Percentiles rank a stretch among this genome's conserved stretches.
These are phyloP conservation scores for Melastoma candidum DNA, from an alignment of 441 rosid species.

Conservation along the genomic window DNA sequence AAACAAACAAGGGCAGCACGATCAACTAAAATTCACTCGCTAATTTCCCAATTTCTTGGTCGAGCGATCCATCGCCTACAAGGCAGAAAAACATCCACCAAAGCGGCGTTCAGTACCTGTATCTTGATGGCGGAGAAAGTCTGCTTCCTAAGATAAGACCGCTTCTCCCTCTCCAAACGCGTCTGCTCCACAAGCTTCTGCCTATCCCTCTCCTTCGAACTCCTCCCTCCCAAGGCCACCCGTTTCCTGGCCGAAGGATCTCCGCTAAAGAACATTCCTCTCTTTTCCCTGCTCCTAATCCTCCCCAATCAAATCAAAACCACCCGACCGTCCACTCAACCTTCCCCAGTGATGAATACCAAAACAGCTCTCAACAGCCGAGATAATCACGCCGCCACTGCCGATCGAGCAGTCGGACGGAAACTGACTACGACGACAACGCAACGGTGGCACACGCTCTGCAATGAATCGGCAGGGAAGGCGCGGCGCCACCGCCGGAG, in stretches of 20 bases:
- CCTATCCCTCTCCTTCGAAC: conserved; percentile 89
- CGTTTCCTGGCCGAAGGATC: conserved; percentile 91
- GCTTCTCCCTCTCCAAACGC: conserved; percentile 80
- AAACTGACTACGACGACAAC: too few species aligned
- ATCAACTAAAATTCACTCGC: conserved; percentile 6
- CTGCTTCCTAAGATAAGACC: conserved; percentile 65
- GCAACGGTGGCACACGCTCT: too few species aligned
- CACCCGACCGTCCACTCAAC: background rate
- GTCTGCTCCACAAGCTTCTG: conserved; percentile 95
- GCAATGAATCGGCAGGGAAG: too few species aligned
- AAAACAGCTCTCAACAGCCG: too few species aligned
- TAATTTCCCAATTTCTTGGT: background rate
- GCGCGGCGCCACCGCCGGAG: too few species aligned
- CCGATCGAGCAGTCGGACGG: too few species aligned
- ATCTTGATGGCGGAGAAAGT: conserved; percentile 70
- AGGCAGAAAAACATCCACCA: background rate
- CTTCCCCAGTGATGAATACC: too few species aligned
- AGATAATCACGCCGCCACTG: too few species aligned
- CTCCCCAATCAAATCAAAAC: background rate
- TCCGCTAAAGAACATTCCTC: conserved; percentile 74
- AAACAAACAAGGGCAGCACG: background rate
- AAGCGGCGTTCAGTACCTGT: conserved; percentile 38
- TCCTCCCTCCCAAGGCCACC: conserved; percentile 96
- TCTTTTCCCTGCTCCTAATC: background rate
- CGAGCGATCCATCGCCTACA: background rate